Base-by-base conservation (phyloP, 2,329 filamentous ascomycete species). In the Talaromyces sp. region DNA sequence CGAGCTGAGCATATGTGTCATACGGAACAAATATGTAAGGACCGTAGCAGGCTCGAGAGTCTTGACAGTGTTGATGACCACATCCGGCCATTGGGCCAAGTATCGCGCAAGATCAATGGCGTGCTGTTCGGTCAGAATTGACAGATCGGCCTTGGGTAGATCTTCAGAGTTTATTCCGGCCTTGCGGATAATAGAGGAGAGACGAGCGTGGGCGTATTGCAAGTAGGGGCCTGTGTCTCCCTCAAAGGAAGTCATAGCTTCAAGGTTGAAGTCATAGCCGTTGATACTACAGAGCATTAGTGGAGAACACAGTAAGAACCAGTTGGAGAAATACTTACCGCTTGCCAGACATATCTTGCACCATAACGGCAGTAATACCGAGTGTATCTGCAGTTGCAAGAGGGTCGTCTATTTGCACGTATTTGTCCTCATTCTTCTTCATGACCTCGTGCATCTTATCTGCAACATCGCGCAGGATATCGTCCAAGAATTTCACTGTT, bases 381-480 rank as follows among this genome's bases (percentile, higher is more conserved):
- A 98, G 86, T 11, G 87, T 92, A 80, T 98, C 95, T 67, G 95
- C 93, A 10, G 89, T 90, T 63, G 87, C 85, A 63, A 87, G 88
- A 0, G 94, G 94, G 76, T 98, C 84, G 73, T 89, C 90, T 22
- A 99, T 89, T 79, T 97, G 93, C 64, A 87, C 81, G 79, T 98
- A 99, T 83, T 99, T 99, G 74, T 86, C 84, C 72, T 90, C 85
- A 78, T 98, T 98, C 82, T 90, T 90, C 79, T 83, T 87, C 95
- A 99, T 99, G 60, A 96, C 92, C 67, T 97, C 92, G 83, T 98
- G 94, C 95, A 99, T 99, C 80, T 93, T 92, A 63, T 97, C 94
- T 72, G 87, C 89, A 8, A 96, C 92, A 71, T 93, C 90, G 47
- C 86, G 84, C 65, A 93, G 83, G 70, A 93, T 92, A 70, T 91